Evolutionary conservation across 805 yeast genomes (phyloP), one percentile per base, ranked within the genome.

Genomic region (Brettanomyces bruxellensis): DNA sequence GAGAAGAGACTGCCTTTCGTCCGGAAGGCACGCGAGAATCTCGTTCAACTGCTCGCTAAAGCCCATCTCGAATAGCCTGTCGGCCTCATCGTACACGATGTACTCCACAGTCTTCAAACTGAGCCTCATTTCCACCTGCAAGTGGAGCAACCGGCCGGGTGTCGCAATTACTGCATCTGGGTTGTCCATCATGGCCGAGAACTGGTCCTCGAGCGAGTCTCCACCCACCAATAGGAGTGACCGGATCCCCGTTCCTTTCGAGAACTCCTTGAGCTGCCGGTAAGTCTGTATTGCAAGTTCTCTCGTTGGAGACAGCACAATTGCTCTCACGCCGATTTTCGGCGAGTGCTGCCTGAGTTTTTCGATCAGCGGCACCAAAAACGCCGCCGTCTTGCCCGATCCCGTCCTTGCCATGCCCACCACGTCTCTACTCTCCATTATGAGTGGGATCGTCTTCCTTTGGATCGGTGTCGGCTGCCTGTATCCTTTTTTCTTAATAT

Each of bases 341-440:
- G 95, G 89, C 40, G 86, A 78, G 61, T 91, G 97, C 2, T 79
- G 65, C 62, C 86, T 87, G 55, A 91, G 72, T 59, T 78, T 82
- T 56, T 93, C 97, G 52, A 93, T 73, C 70, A 93, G 73, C 3
- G 99, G 99, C 46, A 93, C 68, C 22, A 87, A 76, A 62, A 93
- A 93, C 1, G 99, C 98, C 7, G 99, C 99, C 0, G 99, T 93
- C 62, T 93, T 93, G 73, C 99, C 99, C 25, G 96, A 86, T 58
- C 99, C 99, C 0, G 99, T 93, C 60, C 99, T 77, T 13, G 99
- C 99, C 99, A 93, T 93, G 61, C 97, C 99, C 13, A 93, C 99
- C 38, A 93, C 95, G 67, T 93, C 99, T 59, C 95, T 75, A 46
- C 80, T 84, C 41, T 85, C 87, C 69, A 93, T 70, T 49, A 93